These are phyloP conservation scores for Umbelopsis sp. DNA, from an alignment of 192 early-diverging fungal genomes.

Conservation along the genomic window DNA sequence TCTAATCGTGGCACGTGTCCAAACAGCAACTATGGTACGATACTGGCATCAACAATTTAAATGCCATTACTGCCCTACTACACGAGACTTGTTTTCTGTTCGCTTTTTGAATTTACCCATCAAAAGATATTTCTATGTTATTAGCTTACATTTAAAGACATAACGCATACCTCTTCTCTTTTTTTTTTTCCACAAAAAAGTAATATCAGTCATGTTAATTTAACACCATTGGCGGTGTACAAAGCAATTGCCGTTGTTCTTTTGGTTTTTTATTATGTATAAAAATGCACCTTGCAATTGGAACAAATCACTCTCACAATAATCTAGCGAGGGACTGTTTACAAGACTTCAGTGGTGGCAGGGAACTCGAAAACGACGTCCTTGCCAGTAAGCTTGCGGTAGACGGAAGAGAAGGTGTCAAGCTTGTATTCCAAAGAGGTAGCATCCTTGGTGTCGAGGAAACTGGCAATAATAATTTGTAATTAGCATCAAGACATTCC, in stretches of 20 bases:
- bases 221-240: slow-evolving; percentile 13
- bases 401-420: slow-evolving; percentile 94
- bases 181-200: too few relatives aligned
- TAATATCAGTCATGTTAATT: not conserved
- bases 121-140: too few relatives aligned
- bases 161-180: too few relatives aligned
- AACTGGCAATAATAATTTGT: slow-evolving; percentile 40
- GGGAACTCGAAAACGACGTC: slow-evolving; percentile 99
- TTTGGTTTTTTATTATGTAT: slow-evolving; percentile 22
- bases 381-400: slow-evolving; percentile 97
- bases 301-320: slow-evolving; percentile 20
- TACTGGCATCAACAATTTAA: too few relatives aligned
- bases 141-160: too few relatives aligned
- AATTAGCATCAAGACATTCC: not conserved
- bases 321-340: slow-evolving; percentile 17
- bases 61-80: too few relatives aligned
- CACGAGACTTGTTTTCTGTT: too few relatives aligned
- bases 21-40: too few relatives aligned
- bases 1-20: too few relatives aligned
- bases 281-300: slow-evolving; percentile 20
- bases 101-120: too few relatives aligned
- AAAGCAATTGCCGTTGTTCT: slow-evolving; percentile 19
- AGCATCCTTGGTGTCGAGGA: slow-evolving; percentile 97
- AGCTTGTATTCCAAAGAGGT: slow-evolving; percentile 99
- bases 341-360: slow-evolving; percentile 41